Evolutionary conservation across 768 basidiomycete genomes (phyloP), one percentile per base, ranked within the genome.

Genomic region (Artomyces pyxidatus): DNA sequence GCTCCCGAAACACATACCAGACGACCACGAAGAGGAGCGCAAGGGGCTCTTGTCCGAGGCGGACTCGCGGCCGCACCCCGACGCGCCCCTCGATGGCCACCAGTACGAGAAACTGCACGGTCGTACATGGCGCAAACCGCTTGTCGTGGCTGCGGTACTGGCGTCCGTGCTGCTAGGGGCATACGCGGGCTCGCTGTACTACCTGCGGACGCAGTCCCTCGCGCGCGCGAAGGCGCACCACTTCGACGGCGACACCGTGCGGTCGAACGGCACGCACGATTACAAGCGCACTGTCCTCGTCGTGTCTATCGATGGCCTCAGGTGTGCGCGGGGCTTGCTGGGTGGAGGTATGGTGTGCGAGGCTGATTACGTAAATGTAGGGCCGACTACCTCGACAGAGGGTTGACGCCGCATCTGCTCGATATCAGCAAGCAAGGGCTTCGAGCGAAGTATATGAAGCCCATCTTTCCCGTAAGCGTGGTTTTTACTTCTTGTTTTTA

Each of bases 321-420:
- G 87, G 87, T 56, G 42, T 11, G 39, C 37, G 21, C 21, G 37
- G 27, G 19, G 12, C 45, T 44, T 44, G 22, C 9, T n/a, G n/a
- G n/a, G n/a, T n/a, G n/a, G n/a, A n/a, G n/a, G n/a, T n/a, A n/a
- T n/a, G 11, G 10, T 37, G 1, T 6, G 21, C 42, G 27, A 25
- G 19, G 11, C 23, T 42, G 39, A 39, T 22, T 21, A 14, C 2
- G 6, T 19, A 23, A 17, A 25, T 12, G 22, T 51, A 89, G 89
- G 47, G 88, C 91, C 29, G 88, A 88, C 62, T 94, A 94, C 60
- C 73, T 95, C 22, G 88, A 92, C 62, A 75, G 88, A 42, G 88
- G 86, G 0, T 63, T 93, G 37, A 93, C 91, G 0, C 90, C 91
- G 1, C 83, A 94, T 63, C 66, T 94, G 11, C 68, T 91, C 38